Evolutionary conservation across 345 rosid species (phyloP), one percentile per base, ranked within the genome.

Genomic region (Gossypioides kirkii): DNA sequence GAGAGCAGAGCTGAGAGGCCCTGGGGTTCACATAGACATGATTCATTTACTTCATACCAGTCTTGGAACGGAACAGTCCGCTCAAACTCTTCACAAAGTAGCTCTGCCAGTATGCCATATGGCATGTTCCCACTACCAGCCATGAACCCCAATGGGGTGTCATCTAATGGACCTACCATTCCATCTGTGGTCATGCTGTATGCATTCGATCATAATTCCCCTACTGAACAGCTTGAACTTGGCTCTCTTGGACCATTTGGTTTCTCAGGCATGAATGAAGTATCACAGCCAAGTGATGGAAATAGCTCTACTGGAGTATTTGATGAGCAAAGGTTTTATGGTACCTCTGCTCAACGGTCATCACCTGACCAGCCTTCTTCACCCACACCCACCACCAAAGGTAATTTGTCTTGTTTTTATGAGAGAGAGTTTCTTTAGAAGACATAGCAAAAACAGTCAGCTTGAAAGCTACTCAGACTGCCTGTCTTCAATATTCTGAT

Each of bases 321-420:
- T 61, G 94, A 87, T 54, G 92, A 88, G 68, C 89, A 81, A 75
- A 87, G 90, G 77, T 88, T 80, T 83, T 87, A 81, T 59, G 82
- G 87, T 45, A 72, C 73, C 80, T 77, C 87, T 69, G 72, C 80
- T 66, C 88, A 83, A 68, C 85, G 49, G 75, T 81, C 91, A 71
- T 89, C 94, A 46, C 98, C 92, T 23, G 94, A 90, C 77, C 89
- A 83, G 81, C 96, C 93, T 61, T 90, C 98, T 73, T 85, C 94
- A 6, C 89, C 92, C 38, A 32, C 38, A 32, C 38, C 60, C 95
- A 72, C 71, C 73, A 77, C 53, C 80, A 82, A 71, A 89, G 92
- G 88, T 94, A 85, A 77, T 61, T 70, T 53, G 11, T 43, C 67
- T 50, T 71, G 74, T 71, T 59, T 80, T 50, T 77, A n/a, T 8